Conservation (phyloP, 768 basidiomycete genomes). For the Postia placenta region DNA sequence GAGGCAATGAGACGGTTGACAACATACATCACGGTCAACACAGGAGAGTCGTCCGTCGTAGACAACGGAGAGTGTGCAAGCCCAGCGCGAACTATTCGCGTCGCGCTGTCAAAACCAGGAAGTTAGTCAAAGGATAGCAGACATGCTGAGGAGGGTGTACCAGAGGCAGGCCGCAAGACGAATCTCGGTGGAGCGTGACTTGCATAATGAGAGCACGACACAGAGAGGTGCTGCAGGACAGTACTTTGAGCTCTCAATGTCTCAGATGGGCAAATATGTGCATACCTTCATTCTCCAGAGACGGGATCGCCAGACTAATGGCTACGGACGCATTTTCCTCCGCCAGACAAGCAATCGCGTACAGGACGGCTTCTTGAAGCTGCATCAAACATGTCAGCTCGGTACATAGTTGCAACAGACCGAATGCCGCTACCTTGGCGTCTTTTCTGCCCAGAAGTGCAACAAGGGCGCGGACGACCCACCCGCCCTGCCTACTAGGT, state of each 20-base stretch:
- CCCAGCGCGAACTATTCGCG: constrained; percentile 54
- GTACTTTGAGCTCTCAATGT: too few relatives aligned
- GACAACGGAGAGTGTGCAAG: constrained; percentile 21
- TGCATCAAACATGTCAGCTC: constrained; percentile 21
- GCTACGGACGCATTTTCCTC: constrained; percentile 58
- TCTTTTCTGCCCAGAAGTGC: constrained; percentile 45
- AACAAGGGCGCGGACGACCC: constrained; percentile 50
- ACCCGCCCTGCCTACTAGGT: constrained; percentile 43
- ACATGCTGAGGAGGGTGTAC: constrained; percentile 29
- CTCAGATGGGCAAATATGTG: too few relatives aligned
- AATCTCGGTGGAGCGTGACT: constrained; percentile 52
- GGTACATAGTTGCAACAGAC: background rate
- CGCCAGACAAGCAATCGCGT: constrained; percentile 58
- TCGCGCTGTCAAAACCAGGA: constrained; percentile 38
- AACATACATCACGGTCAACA: constrained; percentile 63
- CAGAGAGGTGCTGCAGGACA: constrained; percentile 35
- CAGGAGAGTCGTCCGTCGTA: constrained; percentile 36
- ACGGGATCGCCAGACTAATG: constrained; percentile 36
- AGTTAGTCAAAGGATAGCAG: too few relatives aligned
- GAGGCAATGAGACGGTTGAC: constrained; percentile 54
- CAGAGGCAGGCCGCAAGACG: constrained; percentile 70
- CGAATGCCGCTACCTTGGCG: constrained; percentile 37
- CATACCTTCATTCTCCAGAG: constrained; percentile 35
- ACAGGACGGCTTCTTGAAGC: constrained; percentile 62
- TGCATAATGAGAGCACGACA: constrained; percentile 44